phyloP scores from a whole-genome alignment of 495 filamentous ascomycete species.

The Podospora comata region DNA sequence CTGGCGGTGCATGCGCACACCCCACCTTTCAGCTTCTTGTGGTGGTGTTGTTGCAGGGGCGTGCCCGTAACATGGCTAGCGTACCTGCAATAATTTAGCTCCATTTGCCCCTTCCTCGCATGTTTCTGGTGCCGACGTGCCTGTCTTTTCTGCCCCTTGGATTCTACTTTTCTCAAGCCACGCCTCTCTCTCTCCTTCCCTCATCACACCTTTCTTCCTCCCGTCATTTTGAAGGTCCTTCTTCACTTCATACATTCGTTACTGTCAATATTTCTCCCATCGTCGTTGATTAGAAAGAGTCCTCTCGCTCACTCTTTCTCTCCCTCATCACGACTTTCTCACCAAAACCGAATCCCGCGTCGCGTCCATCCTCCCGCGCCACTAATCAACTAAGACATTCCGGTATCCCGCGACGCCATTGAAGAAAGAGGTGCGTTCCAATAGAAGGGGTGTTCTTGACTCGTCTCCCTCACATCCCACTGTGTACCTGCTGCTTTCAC shows the following conservation, averaged over 20 bases:
- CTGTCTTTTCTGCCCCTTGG: slow-evolving; percentile 25
- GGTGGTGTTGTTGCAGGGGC: slow-evolving; percentile 14
- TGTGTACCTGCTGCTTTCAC: not conserved
- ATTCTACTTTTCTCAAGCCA: slow-evolving; percentile 25
- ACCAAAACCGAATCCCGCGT: not conserved
- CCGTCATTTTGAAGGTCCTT: slow-evolving; percentile 23
- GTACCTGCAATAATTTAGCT: slow-evolving; percentile 25
- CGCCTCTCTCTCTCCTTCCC: slow-evolving; percentile 24
- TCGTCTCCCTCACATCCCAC: not conserved
- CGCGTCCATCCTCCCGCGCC: slow-evolving; percentile 8
- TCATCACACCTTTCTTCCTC: slow-evolving; percentile 26
- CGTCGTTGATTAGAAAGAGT: slow-evolving; percentile 17
- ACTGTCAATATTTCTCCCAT: slow-evolving; percentile 25
- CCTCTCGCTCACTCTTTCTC: slow-evolving; percentile 11
- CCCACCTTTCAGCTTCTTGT: slow-evolving; percentile 14
- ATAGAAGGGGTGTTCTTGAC: not conserved
- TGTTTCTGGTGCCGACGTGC: slow-evolving; percentile 19
- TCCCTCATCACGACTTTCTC: slow-evolving; percentile 1
- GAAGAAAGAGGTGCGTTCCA: slow-evolving; percentile 19
- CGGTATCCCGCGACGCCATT: slow-evolving; percentile 13
- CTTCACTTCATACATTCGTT: slow-evolving; percentile 38
- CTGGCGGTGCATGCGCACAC: slow-evolving; percentile 17
- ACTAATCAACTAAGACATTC: slow-evolving; percentile 5
- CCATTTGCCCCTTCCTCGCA: slow-evolving; percentile 33
- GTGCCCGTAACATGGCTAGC: slow-evolving; percentile 23